Evolutionary conservation across 305 asterid species (phyloP), one percentile per base, ranked within the genome.

Genomic region (Fraxinus latifolia): DNA sequence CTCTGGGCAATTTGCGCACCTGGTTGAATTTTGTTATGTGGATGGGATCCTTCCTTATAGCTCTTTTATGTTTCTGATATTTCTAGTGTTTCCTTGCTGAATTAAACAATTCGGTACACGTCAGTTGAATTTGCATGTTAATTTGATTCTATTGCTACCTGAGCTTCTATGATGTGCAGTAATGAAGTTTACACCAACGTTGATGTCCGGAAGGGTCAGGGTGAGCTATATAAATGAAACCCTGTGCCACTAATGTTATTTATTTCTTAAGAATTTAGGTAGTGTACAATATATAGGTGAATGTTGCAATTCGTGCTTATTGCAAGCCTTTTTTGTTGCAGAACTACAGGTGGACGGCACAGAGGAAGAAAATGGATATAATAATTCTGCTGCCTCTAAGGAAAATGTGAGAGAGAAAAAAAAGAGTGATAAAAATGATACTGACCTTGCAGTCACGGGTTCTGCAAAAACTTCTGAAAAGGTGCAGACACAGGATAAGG

Each of bases 391-490:
- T 3, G 80, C 78, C 3, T 32, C 88, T 47, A 88, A 80, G 77
- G 93, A 85, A 77, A 76, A 70, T 78, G 72, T 37, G 77, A 74
- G 83, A 79, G 87, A 88, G 86, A 91, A 89, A 77, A 89, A 87
- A 85, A 89, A 92, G 85, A 92, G 89, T 82, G 87, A 86, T 85
- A 87, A 76, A 32, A 89, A 85, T 74, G 87, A 50, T 68, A 68
- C 8, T 60, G 87, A 81, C 34, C 21, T 34, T 60, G 77, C 82
- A 32, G 85, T 74, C 55, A 71, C 62, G 53, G 74, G 65, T 34
- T 14, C 77, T 70, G 91, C 37, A 74, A 65, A 19, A 76, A 36
- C 74, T 19, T 31, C 79, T 15, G 79, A 84, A 7, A 86, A 76
- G 70, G 27, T 62, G 27, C 42, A 34, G 25, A 21, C 76, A 50